Evolutionary conservation across 345 rosid species (phyloP).

Genomic region (Nasturtium officinale): DNA sequence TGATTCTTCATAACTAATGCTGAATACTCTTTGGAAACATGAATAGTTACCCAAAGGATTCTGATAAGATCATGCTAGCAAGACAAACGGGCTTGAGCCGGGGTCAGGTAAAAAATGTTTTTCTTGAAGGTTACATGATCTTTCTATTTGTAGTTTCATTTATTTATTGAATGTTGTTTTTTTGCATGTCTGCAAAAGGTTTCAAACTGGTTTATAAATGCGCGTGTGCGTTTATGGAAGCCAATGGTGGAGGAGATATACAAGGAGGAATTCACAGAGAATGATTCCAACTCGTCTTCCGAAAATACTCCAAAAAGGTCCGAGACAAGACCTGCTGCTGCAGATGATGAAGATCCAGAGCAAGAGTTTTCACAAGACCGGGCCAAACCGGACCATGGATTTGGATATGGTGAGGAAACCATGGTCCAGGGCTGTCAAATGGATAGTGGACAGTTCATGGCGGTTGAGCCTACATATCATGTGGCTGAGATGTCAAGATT

Average conservation of each 20-base stretch:
- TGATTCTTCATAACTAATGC: neutral
- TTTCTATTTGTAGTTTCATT: neutral
- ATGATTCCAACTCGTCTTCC: conserved; percentile 84
- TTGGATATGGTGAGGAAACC: conserved; percentile 44
- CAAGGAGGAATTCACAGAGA: conserved; percentile 89
- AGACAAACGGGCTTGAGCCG: conserved; percentile 98
- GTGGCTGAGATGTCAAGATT: conserved; percentile 65
- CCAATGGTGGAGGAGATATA: conserved; percentile 99
- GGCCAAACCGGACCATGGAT: conserved; percentile 43
- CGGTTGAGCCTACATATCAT: conserved; percentile 32
- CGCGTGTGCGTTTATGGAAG: conserved; percentile 98
- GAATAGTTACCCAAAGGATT: conserved; percentile 91
- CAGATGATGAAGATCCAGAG: conserved; percentile 15
- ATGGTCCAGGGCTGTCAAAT: conserved; percentile 57
- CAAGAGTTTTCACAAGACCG: conserved; percentile 49
- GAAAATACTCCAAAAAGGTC: conserved; percentile 63
- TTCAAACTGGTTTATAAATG: conserved; percentile 99
- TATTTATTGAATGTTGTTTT: neutral
- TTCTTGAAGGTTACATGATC: neutral
- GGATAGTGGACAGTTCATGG: conserved; percentile 44
- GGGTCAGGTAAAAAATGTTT: conserved; percentile 67
- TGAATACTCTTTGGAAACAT: neutral
- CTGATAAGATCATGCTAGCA: conserved; percentile 94
- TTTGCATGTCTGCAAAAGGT: conserved; percentile 49
- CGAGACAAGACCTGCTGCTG: conserved; percentile 30